Conservation (phyloP, 1,284 basidiomycete genomes). For the Xanthoconium separans region DNA sequence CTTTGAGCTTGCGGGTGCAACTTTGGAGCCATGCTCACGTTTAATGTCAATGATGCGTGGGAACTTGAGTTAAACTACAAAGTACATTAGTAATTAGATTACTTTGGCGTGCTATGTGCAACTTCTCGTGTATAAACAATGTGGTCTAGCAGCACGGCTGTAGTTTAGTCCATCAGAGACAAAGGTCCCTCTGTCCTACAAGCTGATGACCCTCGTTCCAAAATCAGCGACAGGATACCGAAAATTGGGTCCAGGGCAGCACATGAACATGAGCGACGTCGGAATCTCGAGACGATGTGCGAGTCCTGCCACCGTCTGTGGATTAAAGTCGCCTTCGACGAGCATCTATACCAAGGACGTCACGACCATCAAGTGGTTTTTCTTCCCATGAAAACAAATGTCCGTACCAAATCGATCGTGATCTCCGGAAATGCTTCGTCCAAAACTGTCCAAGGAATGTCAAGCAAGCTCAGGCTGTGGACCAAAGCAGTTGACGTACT, state of each 20-base stretch:
- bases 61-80: slow-evolving; percentile 4
- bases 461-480: background rate
- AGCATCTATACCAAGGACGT: slow-evolving; percentile 43
- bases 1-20: slow-evolving; percentile 48
- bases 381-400: background rate
- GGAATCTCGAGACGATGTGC: slow-evolving; percentile 29
- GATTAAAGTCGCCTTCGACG: slow-evolving; percentile 45
- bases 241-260: slow-evolving; percentile 29
- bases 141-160: too few species aligned
- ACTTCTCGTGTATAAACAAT: too few species aligned
- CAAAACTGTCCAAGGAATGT: slow-evolving; percentile 39
- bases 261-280: slow-evolving; percentile 36
- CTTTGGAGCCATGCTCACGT: slow-evolving; percentile 27
- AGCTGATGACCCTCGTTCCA: slow-evolving; percentile 26
- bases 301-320: slow-evolving; percentile 28
- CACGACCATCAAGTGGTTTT: background rate
- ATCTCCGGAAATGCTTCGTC: slow-evolving; percentile 65
- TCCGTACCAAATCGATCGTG: slow-evolving; percentile 54
- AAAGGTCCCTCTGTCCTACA: slow-evolving; percentile 6
- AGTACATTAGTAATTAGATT: too few species aligned
- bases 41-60: slow-evolving; percentile 4
- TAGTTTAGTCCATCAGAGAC: too few species aligned
- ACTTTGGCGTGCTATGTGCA: too few species aligned
- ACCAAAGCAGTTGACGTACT: slow-evolving; percentile 34
- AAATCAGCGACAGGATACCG: slow-evolving; percentile 29